phyloP scores from a whole-genome alignment of 2,329 filamentous ascomycete species.

The Cercospora canescens region DNA sequence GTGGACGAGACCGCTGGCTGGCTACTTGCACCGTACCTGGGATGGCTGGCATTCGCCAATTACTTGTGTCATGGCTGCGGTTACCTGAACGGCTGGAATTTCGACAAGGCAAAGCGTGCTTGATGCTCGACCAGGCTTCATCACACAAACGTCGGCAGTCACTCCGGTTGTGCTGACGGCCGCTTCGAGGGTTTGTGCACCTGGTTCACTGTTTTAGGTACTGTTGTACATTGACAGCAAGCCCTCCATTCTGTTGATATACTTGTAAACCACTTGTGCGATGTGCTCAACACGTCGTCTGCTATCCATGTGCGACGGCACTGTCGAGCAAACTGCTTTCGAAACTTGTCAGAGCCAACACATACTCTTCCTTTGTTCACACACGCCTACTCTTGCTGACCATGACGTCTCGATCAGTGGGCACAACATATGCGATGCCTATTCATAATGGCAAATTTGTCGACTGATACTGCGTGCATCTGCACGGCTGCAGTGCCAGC shows the following conservation, averaged over 20 bases:
- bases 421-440: background rate
- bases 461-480: background rate
- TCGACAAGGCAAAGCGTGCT: slow-evolving; percentile 24
- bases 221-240: background rate
- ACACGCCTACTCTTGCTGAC: background rate
- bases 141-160: background rate
- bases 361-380: background rate
- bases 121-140: background rate
- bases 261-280: background rate
- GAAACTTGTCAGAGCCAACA: background rate
- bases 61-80: slow-evolving; percentile 62
- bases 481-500: background rate
- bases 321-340: background rate
- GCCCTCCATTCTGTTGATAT: background rate
- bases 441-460: background rate
- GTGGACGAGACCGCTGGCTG: slow-evolving; percentile 73
- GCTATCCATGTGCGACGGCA: background rate
- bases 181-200: background rate
- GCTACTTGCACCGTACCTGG: slow-evolving; percentile 77
- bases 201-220: background rate
- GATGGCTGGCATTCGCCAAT: slow-evolving; percentile 83
- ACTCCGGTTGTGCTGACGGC: background rate
- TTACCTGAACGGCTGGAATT: slow-evolving; percentile 44
- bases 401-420: background rate
- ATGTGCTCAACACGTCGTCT: background rate